Evolutionary conservation across 2,329 filamentous ascomycete species (phyloP).

Genomic region (Penicillium sp.): DNA sequence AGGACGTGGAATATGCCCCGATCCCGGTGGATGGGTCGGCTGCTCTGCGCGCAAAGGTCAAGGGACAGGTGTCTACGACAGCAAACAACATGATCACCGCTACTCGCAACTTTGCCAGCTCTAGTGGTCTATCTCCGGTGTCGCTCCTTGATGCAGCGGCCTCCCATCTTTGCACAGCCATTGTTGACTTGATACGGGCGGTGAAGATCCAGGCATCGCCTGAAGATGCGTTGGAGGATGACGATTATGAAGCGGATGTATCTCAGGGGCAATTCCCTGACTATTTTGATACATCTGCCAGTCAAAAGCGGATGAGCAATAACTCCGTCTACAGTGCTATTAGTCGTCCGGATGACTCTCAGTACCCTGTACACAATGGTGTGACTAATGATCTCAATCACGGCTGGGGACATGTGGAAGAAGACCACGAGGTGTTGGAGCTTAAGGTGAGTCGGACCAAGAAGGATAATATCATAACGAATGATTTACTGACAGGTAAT

Average conservation of each 20-base stretch:
- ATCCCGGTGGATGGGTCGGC: conserved; percentile 55
- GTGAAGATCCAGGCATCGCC: conserved; percentile 82
- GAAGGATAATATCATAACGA: background rate
- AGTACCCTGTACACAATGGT: conserved; percentile 31
- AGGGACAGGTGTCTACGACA: conserved; percentile 80
- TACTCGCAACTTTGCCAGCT: conserved; percentile 82
- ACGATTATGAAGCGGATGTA: conserved; percentile 65
- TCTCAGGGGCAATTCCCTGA: conserved; percentile 67
- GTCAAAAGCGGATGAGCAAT: conserved; percentile 54
- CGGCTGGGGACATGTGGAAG: conserved; percentile 41
- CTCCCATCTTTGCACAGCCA: conserved; percentile 79
- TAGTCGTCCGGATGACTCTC: conserved; percentile 56
- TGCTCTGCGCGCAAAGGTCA: conserved; percentile 68
- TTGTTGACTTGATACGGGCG: conserved; percentile 79
- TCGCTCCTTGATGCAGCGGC: conserved; percentile 90
- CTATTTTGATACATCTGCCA: conserved; percentile 63
- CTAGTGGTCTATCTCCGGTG: conserved; percentile 85
- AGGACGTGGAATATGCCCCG: conserved; percentile 67
- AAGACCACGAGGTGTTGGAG: conserved; percentile 56
- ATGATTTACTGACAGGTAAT: conserved; percentile 17
- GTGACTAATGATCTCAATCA: conserved; percentile 35
- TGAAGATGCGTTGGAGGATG: conserved; percentile 72
- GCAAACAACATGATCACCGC: conserved; percentile 96
- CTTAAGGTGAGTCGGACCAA: conserved; percentile 53
- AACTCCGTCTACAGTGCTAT: conserved; percentile 74